phyloP scores from a whole-genome alignment of 139 green algal species.

The Raphidocelis subcapitata region DNA sequence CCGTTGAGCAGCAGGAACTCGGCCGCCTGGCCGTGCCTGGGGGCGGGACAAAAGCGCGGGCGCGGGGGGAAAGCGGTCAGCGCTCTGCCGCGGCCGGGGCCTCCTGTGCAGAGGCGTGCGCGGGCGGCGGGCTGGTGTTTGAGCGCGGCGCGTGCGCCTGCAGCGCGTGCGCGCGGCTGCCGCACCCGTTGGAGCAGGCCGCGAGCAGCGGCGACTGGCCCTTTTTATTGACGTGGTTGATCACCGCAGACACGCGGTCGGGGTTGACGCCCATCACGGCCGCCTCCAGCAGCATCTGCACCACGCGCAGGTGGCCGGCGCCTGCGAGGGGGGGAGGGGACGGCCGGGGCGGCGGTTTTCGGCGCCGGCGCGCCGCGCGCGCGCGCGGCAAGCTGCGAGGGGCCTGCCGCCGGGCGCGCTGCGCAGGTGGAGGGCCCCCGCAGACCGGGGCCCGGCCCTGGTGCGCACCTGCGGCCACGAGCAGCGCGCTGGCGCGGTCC shows the following conservation, averaged over 20 bases:
- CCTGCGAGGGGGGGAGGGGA: conserved; percentile 15
- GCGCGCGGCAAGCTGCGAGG: background rate
- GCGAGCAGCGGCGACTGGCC: conserved; percentile 49
- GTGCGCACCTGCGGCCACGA: conserved; percentile 20
- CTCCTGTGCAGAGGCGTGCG: too few species aligned
- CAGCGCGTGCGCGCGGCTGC: background rate
- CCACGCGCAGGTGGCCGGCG: conserved; percentile 42
- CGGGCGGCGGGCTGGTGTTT: too few species aligned
- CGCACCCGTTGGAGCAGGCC: conserved; percentile 55
- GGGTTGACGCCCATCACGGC: conserved; percentile 44
- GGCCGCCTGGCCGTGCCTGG: conserved; percentile 50
- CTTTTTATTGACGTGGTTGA: conserved; percentile 52
- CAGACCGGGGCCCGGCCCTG: too few species aligned
- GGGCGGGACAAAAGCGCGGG: background rate
- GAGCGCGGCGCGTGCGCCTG: background rate
- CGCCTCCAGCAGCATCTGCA: conserved; percentile 51
- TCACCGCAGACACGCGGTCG: conserved; percentile 35
- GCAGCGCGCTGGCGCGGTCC: conserved; percentile 1
- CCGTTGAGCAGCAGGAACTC: conserved; percentile 52
- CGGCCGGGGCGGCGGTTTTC: background rate
- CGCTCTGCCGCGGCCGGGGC: too few species aligned
- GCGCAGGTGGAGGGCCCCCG: too few species aligned
- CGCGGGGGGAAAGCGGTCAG: too few species aligned
- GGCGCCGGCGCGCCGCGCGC: background rate
- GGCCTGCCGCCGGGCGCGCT: background rate